phyloP scores from a whole-genome alignment of 163 green algal species.

The Volvox carteri region DNA sequence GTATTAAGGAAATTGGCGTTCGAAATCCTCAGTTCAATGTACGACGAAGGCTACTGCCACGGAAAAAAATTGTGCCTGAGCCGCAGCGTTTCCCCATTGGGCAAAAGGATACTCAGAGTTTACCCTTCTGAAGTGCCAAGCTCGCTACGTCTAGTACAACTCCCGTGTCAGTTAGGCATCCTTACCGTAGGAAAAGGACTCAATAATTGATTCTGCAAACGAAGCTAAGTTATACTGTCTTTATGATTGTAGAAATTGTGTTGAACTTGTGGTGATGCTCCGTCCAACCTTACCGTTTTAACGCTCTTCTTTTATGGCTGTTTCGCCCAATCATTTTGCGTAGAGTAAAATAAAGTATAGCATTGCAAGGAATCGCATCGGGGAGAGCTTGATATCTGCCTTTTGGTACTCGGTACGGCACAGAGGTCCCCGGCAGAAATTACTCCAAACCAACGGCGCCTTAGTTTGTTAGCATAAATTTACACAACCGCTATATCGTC shows the following conservation, averaged over 20 bases:
- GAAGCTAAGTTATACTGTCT: neutral
- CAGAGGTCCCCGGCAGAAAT: too few species aligned
- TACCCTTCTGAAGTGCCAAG: too few species aligned
- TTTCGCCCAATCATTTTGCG: neutral
- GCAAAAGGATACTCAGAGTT: too few species aligned
- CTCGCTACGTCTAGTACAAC: constrained; percentile 8
- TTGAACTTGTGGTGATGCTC: neutral
- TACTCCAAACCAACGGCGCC: neutral
- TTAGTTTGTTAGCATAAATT: neutral
- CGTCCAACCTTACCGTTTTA: neutral
- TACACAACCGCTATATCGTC: neutral
- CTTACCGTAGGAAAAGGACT: neutral
- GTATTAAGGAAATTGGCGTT: too few species aligned
- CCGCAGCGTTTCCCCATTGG: too few species aligned
- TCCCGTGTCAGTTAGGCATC: constrained; percentile 2
- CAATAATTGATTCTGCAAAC: neutral
- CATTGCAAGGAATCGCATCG: neutral
- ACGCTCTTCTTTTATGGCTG: neutral
- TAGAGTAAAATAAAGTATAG: too few species aligned
- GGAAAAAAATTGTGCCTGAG: neutral
- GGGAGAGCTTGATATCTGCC: neutral
- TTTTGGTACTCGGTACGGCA: neutral
- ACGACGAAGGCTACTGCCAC: constrained; percentile 1
- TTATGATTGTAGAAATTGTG: neutral
- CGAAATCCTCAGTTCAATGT: too few species aligned